These are phyloP conservation scores for Thamnidium elegans DNA, from an alignment of 192 early-diverging fungal genomes.

Conservation along the genomic window DNA sequence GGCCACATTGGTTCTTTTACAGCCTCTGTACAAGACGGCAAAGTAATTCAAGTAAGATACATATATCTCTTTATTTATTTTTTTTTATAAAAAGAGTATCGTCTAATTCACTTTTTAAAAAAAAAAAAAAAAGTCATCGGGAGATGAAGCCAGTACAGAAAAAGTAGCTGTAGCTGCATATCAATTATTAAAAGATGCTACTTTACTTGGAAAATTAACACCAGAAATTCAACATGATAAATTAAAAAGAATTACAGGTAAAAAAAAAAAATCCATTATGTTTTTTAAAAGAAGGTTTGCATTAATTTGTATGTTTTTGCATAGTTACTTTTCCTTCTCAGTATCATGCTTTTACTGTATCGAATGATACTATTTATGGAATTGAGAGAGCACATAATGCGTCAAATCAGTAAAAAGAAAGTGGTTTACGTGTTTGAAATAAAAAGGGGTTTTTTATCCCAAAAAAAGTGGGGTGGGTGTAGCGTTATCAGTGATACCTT, in stretches of 20 bases:
- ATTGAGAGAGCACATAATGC: neutral
- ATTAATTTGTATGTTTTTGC: neutral
- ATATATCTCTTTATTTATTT: neutral
- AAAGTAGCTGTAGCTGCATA: slow-evolving; percentile 11
- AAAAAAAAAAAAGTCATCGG: neutral
- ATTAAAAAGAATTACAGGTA: slow-evolving; percentile 22
- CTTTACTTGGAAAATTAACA: neutral
- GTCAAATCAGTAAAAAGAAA: neutral
- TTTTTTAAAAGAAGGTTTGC: too few relatives aligned
- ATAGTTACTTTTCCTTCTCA: slow-evolving; percentile 18
- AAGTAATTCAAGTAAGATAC: slow-evolving; percentile 6
- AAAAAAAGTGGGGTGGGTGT: too few relatives aligned
- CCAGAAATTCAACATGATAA: slow-evolving; percentile 11
- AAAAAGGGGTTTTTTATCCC: too few relatives aligned
- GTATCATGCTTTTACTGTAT: slow-evolving; percentile 14
- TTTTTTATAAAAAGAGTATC: neutral
- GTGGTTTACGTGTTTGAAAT: too few relatives aligned
- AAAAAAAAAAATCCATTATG: neutral
- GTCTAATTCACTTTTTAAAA: neutral
- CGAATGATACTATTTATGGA: slow-evolving; percentile 17
- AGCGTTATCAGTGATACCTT: too few relatives aligned
- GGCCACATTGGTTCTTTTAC: slow-evolving; percentile 18
- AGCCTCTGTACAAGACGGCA: slow-evolving; percentile 11
- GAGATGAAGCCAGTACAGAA: neutral
- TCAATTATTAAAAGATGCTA: slow-evolving; percentile 14